These are phyloP conservation scores for Citrus maxima DNA, from an alignment of 345 rosid genomes.

Conservation along the genomic window DNA sequence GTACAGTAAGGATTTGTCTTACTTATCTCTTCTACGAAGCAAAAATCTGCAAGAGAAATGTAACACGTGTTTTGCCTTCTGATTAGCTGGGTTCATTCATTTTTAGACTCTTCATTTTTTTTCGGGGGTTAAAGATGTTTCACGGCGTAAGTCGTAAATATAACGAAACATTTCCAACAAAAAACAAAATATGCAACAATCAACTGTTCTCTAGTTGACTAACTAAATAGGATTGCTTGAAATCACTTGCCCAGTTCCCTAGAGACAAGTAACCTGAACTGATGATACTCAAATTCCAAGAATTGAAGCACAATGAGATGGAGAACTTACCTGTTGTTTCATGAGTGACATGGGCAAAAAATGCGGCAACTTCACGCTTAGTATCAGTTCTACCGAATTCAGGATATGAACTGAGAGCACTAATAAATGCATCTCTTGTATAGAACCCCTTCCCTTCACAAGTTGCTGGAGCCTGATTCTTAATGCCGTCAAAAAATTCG, in stretches of 20 bases:
- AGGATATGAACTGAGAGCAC: constrained; percentile 24
- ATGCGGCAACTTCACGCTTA: constrained; percentile 50
- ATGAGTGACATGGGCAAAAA: constrained; percentile 51
- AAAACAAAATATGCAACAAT: no score
- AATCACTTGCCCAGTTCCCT: no score
- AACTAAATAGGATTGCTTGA: no score
- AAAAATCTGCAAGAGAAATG: constrained; percentile 38
- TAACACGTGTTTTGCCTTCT: no score
- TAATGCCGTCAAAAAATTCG: not conserved
- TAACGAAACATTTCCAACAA: no score
- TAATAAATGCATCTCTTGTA: not conserved
- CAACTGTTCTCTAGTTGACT: no score
- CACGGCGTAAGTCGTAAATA: no score
- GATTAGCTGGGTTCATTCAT: no score
- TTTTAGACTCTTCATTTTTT: no score
- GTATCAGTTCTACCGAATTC: constrained; percentile 34
- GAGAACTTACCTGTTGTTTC: constrained; percentile 43
- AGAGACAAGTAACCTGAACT: no score
- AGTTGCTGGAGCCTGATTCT: not conserved
- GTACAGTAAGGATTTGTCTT: constrained; percentile 47
- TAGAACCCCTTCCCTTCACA: not conserved
- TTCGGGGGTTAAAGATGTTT: no score
- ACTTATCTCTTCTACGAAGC: constrained; percentile 51
- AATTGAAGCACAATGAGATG: not conserved
- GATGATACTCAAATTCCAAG: no score